phyloP scores from a whole-genome alignment of 306 rosid species.

The Ormosia semicastrata region DNA sequence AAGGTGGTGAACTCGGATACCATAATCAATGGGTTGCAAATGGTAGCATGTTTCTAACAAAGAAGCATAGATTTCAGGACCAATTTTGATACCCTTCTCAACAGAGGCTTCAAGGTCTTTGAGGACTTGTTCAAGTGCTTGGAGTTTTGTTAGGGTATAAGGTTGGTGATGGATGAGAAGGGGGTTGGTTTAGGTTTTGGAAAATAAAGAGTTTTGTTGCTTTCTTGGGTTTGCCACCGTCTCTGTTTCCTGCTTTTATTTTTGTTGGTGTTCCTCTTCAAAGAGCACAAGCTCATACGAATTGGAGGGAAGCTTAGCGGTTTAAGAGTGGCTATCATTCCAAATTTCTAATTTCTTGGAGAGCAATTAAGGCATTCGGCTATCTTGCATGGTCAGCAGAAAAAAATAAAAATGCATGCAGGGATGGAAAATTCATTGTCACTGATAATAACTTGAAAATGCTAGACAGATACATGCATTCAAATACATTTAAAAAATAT shows the following conservation, averaged over 20 bases:
- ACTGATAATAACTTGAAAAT: neutral
- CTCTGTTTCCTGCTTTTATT: constrained; percentile 24
- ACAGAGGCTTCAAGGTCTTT: constrained; percentile 60
- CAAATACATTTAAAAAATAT: neutral
- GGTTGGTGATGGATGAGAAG: constrained; percentile 56
- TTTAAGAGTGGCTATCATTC: constrained; percentile 43
- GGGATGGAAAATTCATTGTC: neutral
- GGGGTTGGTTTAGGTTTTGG: constrained; percentile 71
- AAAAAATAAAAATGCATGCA: neutral
- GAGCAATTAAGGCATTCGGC: neutral
- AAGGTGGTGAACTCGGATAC: constrained; percentile 64
- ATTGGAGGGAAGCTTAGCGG: constrained; percentile 5
- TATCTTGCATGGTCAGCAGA: neutral
- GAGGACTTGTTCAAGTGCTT: constrained; percentile 73
- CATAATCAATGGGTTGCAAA: constrained; percentile 47
- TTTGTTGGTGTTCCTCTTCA: constrained; percentile 34
- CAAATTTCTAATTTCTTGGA: neutral
- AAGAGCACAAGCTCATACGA: constrained; percentile 27
- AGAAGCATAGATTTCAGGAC: constrained; percentile 63
- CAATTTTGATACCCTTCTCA: constrained; percentile 56
- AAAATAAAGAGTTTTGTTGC: constrained; percentile 39
- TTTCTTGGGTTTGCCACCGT: constrained; percentile 31
- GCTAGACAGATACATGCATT: neutral
- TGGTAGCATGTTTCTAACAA: constrained; percentile 73
- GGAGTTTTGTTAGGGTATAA: constrained; percentile 50